Conservation (phyloP, 2,329 filamentous ascomycete species). For the Drechslera avenae region DNA sequence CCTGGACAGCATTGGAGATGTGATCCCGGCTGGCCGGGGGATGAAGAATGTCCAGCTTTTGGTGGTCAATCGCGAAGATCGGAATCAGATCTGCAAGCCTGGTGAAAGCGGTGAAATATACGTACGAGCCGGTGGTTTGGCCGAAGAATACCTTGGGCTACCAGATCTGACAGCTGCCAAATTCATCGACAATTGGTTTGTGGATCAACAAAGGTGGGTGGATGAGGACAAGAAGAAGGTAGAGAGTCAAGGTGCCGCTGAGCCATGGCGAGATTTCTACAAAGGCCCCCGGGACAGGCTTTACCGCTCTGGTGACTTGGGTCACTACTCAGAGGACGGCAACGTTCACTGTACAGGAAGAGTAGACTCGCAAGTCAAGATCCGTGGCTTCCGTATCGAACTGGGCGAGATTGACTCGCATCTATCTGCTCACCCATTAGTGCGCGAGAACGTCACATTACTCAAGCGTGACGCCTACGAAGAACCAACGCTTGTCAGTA, state of each 20-base stretch:
- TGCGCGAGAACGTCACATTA: conserved; percentile 85
- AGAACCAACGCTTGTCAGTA: conserved; percentile 80
- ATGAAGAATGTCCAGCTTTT: conserved; percentile 90
- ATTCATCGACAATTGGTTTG: conserved; percentile 86
- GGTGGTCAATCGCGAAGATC: conserved; percentile 73
- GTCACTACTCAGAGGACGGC: conserved; percentile 71
- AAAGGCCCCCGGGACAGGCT: conserved; percentile 82
- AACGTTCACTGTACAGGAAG: conserved; percentile 80
- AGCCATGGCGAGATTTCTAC: conserved; percentile 80
- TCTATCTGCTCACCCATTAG: conserved; percentile 72
- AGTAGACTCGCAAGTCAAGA: conserved; percentile 90
- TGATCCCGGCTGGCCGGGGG: conserved; percentile 80
- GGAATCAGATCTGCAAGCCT: conserved; percentile 72
- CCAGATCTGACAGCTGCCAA: conserved; percentile 70
- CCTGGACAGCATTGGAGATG: conserved; percentile 70
- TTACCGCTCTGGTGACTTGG: conserved; percentile 87
- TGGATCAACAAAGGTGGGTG: conserved; percentile 72
- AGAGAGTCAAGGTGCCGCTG: conserved; percentile 55
- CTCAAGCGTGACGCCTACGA: conserved; percentile 83
- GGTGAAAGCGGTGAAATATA: conserved; percentile 87
- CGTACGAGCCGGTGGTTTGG: conserved; percentile 79
- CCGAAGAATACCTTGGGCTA: conserved; percentile 75
- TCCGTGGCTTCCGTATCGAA: conserved; percentile 94
- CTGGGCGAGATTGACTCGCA: conserved; percentile 90
- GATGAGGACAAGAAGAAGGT: conserved; percentile 64